Base-by-base conservation (phyloP, 768 basidiomycete species). In the Psilocybe tampanensis region DNA sequence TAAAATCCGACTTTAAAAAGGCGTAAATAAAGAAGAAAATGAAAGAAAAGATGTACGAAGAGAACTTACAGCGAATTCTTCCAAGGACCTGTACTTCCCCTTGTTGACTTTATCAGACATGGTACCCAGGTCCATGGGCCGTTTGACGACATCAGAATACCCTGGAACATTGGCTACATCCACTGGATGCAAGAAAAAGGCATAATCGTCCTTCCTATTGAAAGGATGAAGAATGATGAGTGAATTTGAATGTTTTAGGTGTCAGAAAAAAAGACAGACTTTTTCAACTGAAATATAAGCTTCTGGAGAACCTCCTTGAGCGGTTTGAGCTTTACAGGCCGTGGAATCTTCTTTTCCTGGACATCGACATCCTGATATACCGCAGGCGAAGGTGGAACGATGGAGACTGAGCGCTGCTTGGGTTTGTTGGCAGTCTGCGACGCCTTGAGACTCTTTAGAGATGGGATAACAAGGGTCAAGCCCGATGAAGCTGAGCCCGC, bases 41-140 rank as follows among this genome's bases (percentile, higher is more conserved):
- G 21, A 48, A 22, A 47, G 24, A 19, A 4, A 54, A 13, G 36
- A 33, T n/a, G n/a, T n/a, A n/a, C n/a, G 32, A 1, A 21, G 19
- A 8, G 42, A n/a, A 36, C 87, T 56, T 65, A 91, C 91, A 8
- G 84, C 77, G 67, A 93, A 93, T 42, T 93, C 90, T 55, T 92
- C 90, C 47, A 93, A 70, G 2, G 88, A 89, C 18, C 87, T 81
- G 70, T 96, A 96, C 59, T 82, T 85, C 5, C 90, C 89, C 65
- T 74, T 82, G 56, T 80, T 80, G 44, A 95, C 89, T 72, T 95
- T 96, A 53, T 77, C 75, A 18, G 86, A 73, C 77, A 98, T 90
- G 0, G 94, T 95, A 0, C 91, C 90, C 54, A 98, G 78, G 66
- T 98, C 95, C 95, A 98, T 98, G 7, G 95, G 94, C 18, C 80